phyloP scores from a whole-genome alignment of 805 yeast species.

The Wickerhamomyces bovis region DNA sequence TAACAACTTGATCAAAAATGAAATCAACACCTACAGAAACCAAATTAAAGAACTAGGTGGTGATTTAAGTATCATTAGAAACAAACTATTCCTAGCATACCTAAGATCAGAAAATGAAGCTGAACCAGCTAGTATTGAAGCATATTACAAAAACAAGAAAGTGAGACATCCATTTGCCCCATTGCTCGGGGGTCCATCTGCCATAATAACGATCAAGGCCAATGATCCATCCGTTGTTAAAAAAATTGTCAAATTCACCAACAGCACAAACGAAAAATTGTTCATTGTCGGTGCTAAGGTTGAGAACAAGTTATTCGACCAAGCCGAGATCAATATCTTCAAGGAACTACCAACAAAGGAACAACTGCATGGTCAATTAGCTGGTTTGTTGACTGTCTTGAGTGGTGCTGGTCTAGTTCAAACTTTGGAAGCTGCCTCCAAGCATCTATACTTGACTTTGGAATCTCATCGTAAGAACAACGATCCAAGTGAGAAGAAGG shows the following conservation, averaged over 20 bases:
- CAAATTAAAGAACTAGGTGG: slow-evolving; percentile 66
- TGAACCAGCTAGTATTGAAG: slow-evolving; percentile 68
- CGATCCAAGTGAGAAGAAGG: slow-evolving; percentile 20
- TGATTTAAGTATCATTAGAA: slow-evolving; percentile 59
- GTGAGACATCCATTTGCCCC: slow-evolving; percentile 62
- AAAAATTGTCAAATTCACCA: slow-evolving; percentile 53
- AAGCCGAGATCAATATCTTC: slow-evolving; percentile 50
- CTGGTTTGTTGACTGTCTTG: slow-evolving; percentile 73
- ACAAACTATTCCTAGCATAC: slow-evolving; percentile 67
- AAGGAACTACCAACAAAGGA: slow-evolving; percentile 68
- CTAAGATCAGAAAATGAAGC: slow-evolving; percentile 59
- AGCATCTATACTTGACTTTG: slow-evolving; percentile 66
- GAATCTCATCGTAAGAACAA: slow-evolving; percentile 51
- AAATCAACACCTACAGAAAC: slow-evolving; percentile 56
- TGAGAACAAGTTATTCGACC: slow-evolving; percentile 51
- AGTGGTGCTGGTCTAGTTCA: slow-evolving; percentile 88
- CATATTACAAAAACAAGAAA: slow-evolving; percentile 35
- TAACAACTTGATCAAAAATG: slow-evolving; percentile 68
- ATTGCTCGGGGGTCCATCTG: slow-evolving; percentile 80
- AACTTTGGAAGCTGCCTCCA: slow-evolving; percentile 68
- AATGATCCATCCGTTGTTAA: slow-evolving; percentile 68
- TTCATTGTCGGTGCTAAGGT: slow-evolving; percentile 83
- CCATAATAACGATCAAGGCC: slow-evolving; percentile 60
- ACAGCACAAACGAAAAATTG: slow-evolving; percentile 62
- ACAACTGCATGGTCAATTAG: slow-evolving; percentile 73